Evolutionary conservation across 345 rosid genomes (phyloP), one percentile per base, ranked within the genome.

Genomic region (Bruguiera sexangula): DNA sequence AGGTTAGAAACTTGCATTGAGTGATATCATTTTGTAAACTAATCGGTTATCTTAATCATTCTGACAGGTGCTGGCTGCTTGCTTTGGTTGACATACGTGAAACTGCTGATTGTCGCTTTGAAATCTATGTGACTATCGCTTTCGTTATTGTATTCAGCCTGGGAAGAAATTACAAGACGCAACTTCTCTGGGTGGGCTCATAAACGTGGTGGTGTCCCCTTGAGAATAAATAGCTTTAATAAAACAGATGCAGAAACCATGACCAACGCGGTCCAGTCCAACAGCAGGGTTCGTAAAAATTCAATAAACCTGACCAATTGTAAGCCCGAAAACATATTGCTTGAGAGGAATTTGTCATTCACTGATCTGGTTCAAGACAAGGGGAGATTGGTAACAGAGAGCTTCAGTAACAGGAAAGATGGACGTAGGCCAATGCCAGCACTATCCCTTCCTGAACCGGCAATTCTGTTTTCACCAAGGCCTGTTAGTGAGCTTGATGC

Each of bases 401-500:
- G 58, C 24, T 26, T 54, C 11, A 63, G 27, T 5, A 66, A 36
- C 22, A 1, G 50, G 50, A 74, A 62, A 50, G 68, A 74, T 15
- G 53, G 71, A 13, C 53, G 54, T 8, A 65, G 74, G 2, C 70
- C 73, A 27, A 32, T 46, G 66, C 74, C 89, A 46, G 73, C 85
- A 16, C 75, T 84, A 27, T 81, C 85, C 63, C 72, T 85, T 29
- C 96, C 93, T 1, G 73, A 60, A 55, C 91, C 91, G 1, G 75
- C 72, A 32, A 69, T 85, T 18, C 61, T 77, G 52, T 87, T 82
- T 70, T 87, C 97, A 24, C 97, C 96, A 0, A 85, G 86, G 69
- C 95, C 97, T 0, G 84, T 75, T 10, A 80, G 82, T 67, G 97
- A 89, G 77, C 92, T 87, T 39, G 87, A 89, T 56, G 96, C 92